Conservation (phyloP, 176 grass and related monocot species). For the Aegilops umbellulata region DNA sequence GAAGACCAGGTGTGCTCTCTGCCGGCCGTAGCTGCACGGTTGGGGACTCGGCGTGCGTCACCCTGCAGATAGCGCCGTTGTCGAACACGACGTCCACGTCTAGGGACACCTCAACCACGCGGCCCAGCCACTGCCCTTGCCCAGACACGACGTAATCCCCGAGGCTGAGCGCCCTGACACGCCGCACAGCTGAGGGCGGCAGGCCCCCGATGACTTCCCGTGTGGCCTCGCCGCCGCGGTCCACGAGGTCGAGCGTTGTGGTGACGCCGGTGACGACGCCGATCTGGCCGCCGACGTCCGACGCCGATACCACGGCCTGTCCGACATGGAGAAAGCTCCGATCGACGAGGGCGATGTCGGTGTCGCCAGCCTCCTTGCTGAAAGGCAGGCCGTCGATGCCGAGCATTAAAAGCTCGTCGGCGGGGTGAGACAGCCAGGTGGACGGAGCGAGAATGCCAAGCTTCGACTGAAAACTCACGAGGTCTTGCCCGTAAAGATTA, state of each 20-base stretch:
- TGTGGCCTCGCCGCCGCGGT: too few species aligned
- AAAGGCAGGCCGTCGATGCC: neutral
- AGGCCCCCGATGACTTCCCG: neutral
- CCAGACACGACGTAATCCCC: conserved; percentile 9
- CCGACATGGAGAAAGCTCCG: neutral
- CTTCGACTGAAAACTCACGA: neutral
- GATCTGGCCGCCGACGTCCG: neutral
- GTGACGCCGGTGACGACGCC: neutral
- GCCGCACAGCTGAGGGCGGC: neutral
- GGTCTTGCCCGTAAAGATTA: neutral
- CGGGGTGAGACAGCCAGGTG: neutral
- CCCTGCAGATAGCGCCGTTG: neutral
- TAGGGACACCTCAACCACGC: neutral
- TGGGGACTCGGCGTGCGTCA: neutral
- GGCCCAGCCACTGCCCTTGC: neutral
- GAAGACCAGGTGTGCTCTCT: neutral
- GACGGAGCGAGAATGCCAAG: neutral
- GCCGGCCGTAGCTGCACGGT: too few species aligned
- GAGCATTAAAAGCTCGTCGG: neutral
- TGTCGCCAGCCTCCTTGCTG: neutral
- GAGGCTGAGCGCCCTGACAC: neutral
- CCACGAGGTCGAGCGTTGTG: neutral
- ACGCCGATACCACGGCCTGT: neutral
- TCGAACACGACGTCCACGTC: conserved; percentile 14
- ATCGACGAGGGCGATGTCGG: neutral